Conservation (phyloP, 2,329 filamentous ascomycete genomes). For the Alternaria panax region DNA sequence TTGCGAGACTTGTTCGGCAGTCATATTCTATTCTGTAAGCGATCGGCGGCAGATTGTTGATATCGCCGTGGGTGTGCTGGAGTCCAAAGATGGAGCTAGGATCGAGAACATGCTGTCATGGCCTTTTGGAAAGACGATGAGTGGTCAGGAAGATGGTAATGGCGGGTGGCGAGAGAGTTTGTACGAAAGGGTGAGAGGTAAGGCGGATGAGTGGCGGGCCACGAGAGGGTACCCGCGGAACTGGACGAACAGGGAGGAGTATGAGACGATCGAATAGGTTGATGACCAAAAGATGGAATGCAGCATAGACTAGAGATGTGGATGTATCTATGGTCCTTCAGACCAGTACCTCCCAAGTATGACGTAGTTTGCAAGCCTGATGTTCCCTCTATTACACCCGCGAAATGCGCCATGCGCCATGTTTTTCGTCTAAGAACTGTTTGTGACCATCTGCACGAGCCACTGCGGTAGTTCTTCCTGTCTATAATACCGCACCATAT, state of each 20-base stretch:
- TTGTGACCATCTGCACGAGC: background rate
- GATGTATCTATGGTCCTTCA: background rate
- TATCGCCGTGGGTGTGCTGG: constrained; percentile 56
- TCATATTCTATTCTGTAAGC: constrained; percentile 56
- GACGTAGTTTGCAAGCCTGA: background rate
- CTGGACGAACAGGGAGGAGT: constrained; percentile 32
- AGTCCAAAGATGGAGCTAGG: constrained; percentile 55
- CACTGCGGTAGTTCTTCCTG: background rate
- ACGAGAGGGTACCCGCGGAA: constrained; percentile 45
- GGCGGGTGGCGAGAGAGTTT: constrained; percentile 55
- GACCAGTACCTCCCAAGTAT: background rate
- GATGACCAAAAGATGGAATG: background rate
- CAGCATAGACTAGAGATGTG: background rate
- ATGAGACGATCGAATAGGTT: background rate
- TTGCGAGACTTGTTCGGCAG: constrained; percentile 58
- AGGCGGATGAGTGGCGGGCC: constrained; percentile 49
- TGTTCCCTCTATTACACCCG: too few relatives aligned
- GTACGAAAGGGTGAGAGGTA: constrained; percentile 40
- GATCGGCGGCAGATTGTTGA: constrained; percentile 53
- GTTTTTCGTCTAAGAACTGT: background rate
- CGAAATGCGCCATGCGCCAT: background rate
- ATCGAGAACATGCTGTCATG: constrained; percentile 57
- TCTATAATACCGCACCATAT: background rate
- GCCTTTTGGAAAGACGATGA: constrained; percentile 45
- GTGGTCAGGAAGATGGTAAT: constrained; percentile 41